Conservation (phyloP, 768 basidiomycete genomes). For the Phlegmacium glaucopus region DNA sequence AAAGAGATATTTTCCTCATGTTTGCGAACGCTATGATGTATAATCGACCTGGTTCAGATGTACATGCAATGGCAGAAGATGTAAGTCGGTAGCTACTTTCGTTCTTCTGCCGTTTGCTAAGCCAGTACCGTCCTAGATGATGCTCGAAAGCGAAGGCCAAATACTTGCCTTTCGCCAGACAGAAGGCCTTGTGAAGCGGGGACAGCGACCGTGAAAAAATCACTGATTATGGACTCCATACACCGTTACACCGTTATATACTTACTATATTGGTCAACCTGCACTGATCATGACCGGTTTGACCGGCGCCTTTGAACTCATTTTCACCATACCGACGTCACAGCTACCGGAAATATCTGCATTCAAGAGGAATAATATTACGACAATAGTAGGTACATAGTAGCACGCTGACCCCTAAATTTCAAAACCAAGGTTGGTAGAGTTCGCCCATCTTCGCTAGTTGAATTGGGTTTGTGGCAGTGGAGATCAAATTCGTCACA, state of each 20-base stretch:
- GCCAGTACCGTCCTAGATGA: slow-evolving; percentile 21
- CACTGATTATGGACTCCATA: too few species aligned
- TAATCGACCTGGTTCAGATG: slow-evolving; percentile 81
- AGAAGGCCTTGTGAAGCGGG: slow-evolving; percentile 60
- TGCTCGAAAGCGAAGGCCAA: slow-evolving; percentile 30
- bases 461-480: slow-evolving; percentile 82
- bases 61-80: slow-evolving; percentile 90
- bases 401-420: too few species aligned
- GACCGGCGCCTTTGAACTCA: too few species aligned
- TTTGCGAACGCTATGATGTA: slow-evolving; percentile 99
- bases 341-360: too few species aligned
- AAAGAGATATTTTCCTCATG: slow-evolving; percentile 89
- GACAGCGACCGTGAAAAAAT: slow-evolving; percentile 27
- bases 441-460: slow-evolving; percentile 84
- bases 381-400: too few species aligned
- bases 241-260: too few species aligned
- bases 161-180: slow-evolving; percentile 65
- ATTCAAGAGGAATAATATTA: too few species aligned
- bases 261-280: too few species aligned
- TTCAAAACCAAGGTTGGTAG: slow-evolving; percentile 83
- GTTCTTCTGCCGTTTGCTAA: neutral
- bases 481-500: slow-evolving; percentile 77
- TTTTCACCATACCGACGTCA: too few species aligned
- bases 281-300: too few species aligned
- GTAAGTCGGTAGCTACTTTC: slow-evolving; percentile 41